Base-by-base conservation (phyloP, 2,329 filamentous ascomycete species). In the Colletotrichum zoysiae region DNA sequence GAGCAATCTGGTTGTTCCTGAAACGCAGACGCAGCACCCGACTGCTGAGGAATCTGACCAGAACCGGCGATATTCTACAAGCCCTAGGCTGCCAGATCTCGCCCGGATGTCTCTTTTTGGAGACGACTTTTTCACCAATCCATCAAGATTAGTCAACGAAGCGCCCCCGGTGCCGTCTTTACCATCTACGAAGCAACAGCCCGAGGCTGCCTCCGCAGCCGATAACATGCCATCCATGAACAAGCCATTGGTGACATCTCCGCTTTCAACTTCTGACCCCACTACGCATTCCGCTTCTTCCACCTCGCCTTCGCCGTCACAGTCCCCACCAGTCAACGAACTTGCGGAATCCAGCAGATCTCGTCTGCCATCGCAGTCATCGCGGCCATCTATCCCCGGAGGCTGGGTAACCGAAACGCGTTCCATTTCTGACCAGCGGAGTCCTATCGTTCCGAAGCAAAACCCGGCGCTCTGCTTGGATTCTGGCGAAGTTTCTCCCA, bases 31-130 rank as follows among this genome's bases (percentile, higher is more conserved):
- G 8, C 77, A 77, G 42, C 77, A 26, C 51, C 61, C 56, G 20
- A 65, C 23, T 18, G 50, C 46, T 2, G 67, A 65, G 44, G 70
- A 71, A 14, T 67, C 55, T 20, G 69, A 67, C 16, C 58, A 71
- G 44, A 67, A 69, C 26, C 74, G 74, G 9, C 79, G 83, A 20
- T 81, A 82, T 50, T 89, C 88, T 1, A 83, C 82, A 1, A 90
- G 89, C 73, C 89, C 88, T 0, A 85, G 87, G 73, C 82, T 92
- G 23, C 90, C 89, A 12, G 84, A 88, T 72, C 76, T 92, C 4
- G 82, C 84, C 16, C 87, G 89, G 35, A 82, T 91, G 81, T 91
- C 90, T 53, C 84, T 84, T 1, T 91, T 91, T 77, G 88, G 88
- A 1, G 82, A 87, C 53, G 88, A 90, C 70, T 82, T 91, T 55